Evolutionary conservation across 2,329 filamentous ascomycete genomes (phyloP).

Genomic region (Microdochium nivale): DNA sequence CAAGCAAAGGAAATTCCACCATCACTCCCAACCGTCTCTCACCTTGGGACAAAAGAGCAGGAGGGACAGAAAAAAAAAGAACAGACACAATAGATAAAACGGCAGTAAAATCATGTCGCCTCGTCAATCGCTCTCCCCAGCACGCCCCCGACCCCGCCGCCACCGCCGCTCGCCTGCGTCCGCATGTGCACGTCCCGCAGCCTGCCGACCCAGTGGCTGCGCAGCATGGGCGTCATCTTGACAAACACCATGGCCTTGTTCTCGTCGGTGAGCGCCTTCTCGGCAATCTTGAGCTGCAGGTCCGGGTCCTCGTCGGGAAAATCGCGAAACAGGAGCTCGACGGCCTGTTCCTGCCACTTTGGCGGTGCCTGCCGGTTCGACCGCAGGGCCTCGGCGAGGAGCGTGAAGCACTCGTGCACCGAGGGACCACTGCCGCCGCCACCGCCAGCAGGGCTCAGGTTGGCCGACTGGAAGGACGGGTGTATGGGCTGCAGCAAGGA

Average conservation of each 20-base stretch:
- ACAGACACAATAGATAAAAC: too few relatives aligned
- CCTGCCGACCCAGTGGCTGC: constrained; percentile 47
- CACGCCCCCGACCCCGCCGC: constrained; percentile 19
- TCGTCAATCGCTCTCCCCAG: constrained; percentile 20
- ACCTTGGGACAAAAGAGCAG: too few relatives aligned
- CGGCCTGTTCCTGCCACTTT: constrained; percentile 47
- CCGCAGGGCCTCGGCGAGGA: constrained; percentile 31
- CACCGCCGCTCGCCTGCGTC: constrained; percentile 8
- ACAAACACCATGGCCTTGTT: constrained; percentile 54
- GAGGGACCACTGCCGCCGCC: background rate
- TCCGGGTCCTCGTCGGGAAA: constrained; percentile 49
- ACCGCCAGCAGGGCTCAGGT: background rate
- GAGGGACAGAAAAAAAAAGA: too few relatives aligned
- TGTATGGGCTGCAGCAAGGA: constrained; percentile 10
- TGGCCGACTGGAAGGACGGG: constrained; percentile 9
- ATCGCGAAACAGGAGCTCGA: constrained; percentile 51
- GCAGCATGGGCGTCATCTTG: constrained; percentile 45
- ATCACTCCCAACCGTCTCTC: too few relatives aligned
- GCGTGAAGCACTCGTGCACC: constrained; percentile 23
- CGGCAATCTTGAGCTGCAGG: constrained; percentile 49
- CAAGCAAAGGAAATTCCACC: too few relatives aligned
- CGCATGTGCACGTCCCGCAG: constrained; percentile 37
- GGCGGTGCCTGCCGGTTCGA: constrained; percentile 22
- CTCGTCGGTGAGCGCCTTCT: constrained; percentile 49
- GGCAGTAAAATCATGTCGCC: constrained; percentile 10